Evolutionary conservation across 371 early-diverging fungal species (phyloP).

Genomic region (Mortierella polycephala): DNA sequence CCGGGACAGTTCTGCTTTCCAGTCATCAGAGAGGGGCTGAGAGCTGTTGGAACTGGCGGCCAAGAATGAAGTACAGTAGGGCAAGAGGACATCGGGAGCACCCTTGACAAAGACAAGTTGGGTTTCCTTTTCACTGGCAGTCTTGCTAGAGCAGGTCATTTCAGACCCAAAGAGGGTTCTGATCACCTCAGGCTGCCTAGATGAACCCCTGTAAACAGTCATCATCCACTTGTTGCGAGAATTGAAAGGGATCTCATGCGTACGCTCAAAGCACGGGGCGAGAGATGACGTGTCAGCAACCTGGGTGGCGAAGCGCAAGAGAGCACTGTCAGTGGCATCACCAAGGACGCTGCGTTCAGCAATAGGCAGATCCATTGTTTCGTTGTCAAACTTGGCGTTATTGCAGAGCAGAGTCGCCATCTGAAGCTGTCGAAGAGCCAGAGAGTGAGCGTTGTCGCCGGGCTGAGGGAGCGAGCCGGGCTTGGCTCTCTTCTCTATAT

Average conservation of each 20-base stretch:
- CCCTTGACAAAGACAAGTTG: slow-evolving; percentile 72
- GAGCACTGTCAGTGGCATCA: slow-evolving; percentile 83
- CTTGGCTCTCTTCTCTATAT: slow-evolving; percentile 19
- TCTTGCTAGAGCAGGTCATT: slow-evolving; percentile 22
- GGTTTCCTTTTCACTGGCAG: slow-evolving; percentile 21
- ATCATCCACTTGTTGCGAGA: slow-evolving; percentile 41
- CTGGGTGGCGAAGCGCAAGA: slow-evolving; percentile 68
- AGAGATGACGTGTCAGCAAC: slow-evolving; percentile 27
- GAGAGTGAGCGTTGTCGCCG: slow-evolving; percentile 15
- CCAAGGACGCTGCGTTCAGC: slow-evolving; percentile 69
- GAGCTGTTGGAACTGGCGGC: slow-evolving; percentile 54
- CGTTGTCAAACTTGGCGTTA: slow-evolving; percentile 67
- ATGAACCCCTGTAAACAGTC: slow-evolving; percentile 52
- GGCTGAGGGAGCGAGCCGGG: slow-evolving; percentile 23
- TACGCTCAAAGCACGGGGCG: slow-evolving; percentile 55
- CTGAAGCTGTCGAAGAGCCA: slow-evolving; percentile 59
- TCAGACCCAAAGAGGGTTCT: slow-evolving; percentile 45
- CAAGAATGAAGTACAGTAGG: slow-evolving; percentile 58
- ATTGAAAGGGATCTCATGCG: slow-evolving; percentile 43
- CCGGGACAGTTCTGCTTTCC: slow-evolving; percentile 41
- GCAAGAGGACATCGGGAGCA: slow-evolving; percentile 81
- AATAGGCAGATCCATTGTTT: slow-evolving; percentile 57
- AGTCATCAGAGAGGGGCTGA: slow-evolving; percentile 58
- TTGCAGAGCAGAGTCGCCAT: slow-evolving; percentile 71
- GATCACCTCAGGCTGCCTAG: slow-evolving; percentile 33